Evolutionary conservation across 179 eudicot species (phyloP), one percentile per base, ranked within the genome.

Genomic region (Amaranthus tricolor): DNA sequence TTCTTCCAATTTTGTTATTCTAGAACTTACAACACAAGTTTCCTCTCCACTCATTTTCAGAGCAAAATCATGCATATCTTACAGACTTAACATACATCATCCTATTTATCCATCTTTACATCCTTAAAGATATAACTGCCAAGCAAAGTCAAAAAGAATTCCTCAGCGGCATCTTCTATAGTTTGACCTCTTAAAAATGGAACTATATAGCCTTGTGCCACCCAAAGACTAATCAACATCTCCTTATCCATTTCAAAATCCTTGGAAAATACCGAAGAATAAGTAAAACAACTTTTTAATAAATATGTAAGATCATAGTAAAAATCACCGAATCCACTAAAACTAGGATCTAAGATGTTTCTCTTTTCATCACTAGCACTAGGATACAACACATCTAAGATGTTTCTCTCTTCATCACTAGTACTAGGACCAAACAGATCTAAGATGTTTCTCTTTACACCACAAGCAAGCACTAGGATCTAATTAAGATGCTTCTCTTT

Each of bases 11-110:
- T 24, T 24, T 24, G 24, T 24, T 24, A 24, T 24, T 24, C 24
- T 24, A 24, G 24, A 24, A 24, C 24, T 24, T 11, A 21, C 10
- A 4, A 9, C 9, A 62, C 2, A 31, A 5, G 48, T 12, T 44
- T 77, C 66, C 4, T 48, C 1, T 1, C 58, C 60, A 0, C 75
- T 61, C 3, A 63, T 48, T 0, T 14, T 8, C 0, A 1, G 9
- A 2, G 76, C 76, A 56, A 73, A 24, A n/a, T 72, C 77, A 13
- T 72, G 81, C 56, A 78, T 50, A 10, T 72, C 59, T 72, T 19
- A 50, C 20, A 2, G 66, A 59, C 0, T 7, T 1, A 9, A 72
- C 12, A 7, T 55, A 72, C 12, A 7, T 55, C 68, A 52, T 40
- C 79, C 1, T 16, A 13, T 9, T 7, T n/a, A 47, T 20, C 7